phyloP scores from a whole-genome alignment of 148 eudicot genomes.

The Hydrangea macrophylla region DNA sequence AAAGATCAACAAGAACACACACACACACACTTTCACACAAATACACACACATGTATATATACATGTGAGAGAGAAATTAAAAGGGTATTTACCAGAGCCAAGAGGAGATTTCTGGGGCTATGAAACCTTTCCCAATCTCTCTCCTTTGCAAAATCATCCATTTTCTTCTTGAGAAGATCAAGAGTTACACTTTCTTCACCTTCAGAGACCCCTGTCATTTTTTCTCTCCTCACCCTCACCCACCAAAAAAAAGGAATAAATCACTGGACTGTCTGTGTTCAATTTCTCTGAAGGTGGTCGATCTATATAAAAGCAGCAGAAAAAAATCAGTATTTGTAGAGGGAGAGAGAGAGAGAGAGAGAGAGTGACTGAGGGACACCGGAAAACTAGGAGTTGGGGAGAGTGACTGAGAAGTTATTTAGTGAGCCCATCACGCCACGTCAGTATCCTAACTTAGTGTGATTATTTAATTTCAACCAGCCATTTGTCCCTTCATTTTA shows the following conservation, averaged over 20 bases:
- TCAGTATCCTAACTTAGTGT: too few species aligned
- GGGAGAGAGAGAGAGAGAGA: slow-evolving; percentile 1
- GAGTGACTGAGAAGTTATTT: too few species aligned
- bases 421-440: too few species aligned
- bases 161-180: slow-evolving; percentile 47
- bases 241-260: not conserved
- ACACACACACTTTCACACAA: not conserved
- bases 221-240: not conserved
- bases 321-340: not conserved
- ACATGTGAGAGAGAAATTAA: not conserved
- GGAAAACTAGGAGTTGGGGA: not conserved
- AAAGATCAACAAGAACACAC: too few species aligned
- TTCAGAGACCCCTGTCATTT: slow-evolving; percentile 36
- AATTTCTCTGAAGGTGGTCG: not conserved
- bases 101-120: slow-evolving; percentile 80
- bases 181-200: slow-evolving; percentile 48
- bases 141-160: slow-evolving; percentile 63
- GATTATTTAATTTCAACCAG: too few species aligned
- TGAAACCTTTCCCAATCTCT: slow-evolving; percentile 72
- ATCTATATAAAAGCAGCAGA: not conserved
- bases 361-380: not conserved
- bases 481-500: too few species aligned
- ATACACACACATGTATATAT: not conserved
- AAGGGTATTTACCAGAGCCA: slow-evolving; percentile 57
- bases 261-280: not conserved